Evolutionary conservation across 805 yeast genomes (phyloP), one percentile per base, ranked within the genome.

Genomic region (Wickerhamiella domercqiae): DNA sequence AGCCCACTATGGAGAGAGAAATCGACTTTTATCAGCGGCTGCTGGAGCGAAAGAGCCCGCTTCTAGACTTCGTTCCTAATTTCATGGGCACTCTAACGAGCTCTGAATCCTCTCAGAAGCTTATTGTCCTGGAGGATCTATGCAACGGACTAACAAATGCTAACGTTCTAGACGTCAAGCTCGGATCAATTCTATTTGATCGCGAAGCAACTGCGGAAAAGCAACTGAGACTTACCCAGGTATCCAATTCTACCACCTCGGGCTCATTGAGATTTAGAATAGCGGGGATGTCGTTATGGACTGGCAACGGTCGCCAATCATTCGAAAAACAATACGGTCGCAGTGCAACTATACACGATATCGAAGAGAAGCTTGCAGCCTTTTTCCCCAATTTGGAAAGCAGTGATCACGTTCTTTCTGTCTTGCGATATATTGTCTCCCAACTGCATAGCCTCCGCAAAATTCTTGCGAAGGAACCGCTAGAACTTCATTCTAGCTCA

Each of bases 281-380:
- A 3, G 86, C 97, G 49, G 98, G 98, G 0, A 80, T 87, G 87
- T 75, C 75, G 43, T 56, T 77, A 4, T 64, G 55, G 45, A 45
- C 32, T 29, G 53, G 51, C 3, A 55, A 51, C 5, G 26, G 26
- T 9, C 75, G 75, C 47, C 43, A 70, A 3, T 59, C 55, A 13
- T 73, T 71, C 43, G 71, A 78, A 49, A 87, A 84, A 55, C 48
- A 57, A 39, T 84, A 66, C 55, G 98, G 98, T 0, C 63, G 94
- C 38, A 47, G 59, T 0, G 59, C 84, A 28, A 64, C 64, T 0
- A 41, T 47, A 1, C 59, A 59, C 0, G 70, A 62, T 18, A 45
- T 42, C 1, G 60, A 57, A 1, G 77, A 72, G 1, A 52, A 80
- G 32, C 42, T 60, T 35, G 21, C 56, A 51, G 51, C 70, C 60